Base-by-base conservation (phyloP, 1,284 basidiomycete species). In the Papiliotrema flavescens region DNA sequence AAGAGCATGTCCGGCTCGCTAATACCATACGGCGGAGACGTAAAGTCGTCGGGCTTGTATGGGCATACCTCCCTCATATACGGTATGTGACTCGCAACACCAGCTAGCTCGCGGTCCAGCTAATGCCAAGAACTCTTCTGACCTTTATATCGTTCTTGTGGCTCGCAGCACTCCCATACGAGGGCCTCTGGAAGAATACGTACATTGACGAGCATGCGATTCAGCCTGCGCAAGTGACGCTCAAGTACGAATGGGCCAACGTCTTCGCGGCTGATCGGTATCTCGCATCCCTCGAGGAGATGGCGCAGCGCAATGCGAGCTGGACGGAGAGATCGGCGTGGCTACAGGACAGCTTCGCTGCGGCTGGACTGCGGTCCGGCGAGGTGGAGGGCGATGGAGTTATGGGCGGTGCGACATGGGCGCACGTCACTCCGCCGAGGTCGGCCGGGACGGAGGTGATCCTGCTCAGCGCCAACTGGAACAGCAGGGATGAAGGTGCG, bases 181-280 rank as follows among this genome's bases (percentile, higher is more conserved):
- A 83, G 17, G 71, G 77, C 1, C 79, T 94, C 3, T 86, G 85
- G 17, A 81, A 85, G 64, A 71, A 76, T 4, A 88, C 85, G 17
- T 94, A 90, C 70, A 87, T 93, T 45, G 90, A 94, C 70, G 93
- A 97, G 78, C 94, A 97, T 73, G 93, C 94, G 0, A 78, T 97
- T 24, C 89, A 91, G 67, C 92, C 94, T 4, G 86, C 83, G 2
- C 89, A 93, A 79, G 91, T 91, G 62, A 88, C 84, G 54, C 89
- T 88, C 13, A 85, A 90, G 66, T 96, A 87, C 85, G 83, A 83
- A 64, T 96, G 93, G 93, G 82, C 78, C 48, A 86, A 96, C 50
- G 94, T 96, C 5, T 85, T 88, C 60, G 77, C 79, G 47, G 91
- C 94, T 3, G 93, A 97, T 73, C 61, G 65, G 28, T 90, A 90